Percentiles rank a stretch among this genome's conserved stretches.
Conservation (phyloP, 176 grass and related monocot species). For the Panicum miliaceum region DNA sequence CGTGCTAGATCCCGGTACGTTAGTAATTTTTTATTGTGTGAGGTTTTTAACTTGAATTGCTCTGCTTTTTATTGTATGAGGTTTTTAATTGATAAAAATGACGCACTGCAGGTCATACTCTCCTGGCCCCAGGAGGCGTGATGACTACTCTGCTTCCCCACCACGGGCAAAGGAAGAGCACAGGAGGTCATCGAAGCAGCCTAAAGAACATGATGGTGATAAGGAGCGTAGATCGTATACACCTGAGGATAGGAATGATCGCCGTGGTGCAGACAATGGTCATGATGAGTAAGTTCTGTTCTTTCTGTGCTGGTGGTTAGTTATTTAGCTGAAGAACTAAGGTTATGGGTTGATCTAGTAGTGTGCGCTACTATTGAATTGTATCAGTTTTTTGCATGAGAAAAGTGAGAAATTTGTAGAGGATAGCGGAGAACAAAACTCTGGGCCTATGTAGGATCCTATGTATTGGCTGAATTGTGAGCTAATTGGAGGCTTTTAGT, state of each 20-base stretch:
- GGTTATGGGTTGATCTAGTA: background rate
- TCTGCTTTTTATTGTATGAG: background rate
- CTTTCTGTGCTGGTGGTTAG: conserved; percentile 6
- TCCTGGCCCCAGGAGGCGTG: conserved; percentile 63
- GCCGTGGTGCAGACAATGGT: conserved; percentile 44
- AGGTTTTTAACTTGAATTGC: background rate
- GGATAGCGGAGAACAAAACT: background rate
- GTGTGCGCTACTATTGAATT: background rate
- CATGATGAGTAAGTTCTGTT: conserved; percentile 55
- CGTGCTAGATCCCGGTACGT: conserved; percentile 65
- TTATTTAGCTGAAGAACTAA: conserved; percentile 8
- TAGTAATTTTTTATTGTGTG: background rate
- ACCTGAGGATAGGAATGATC: conserved; percentile 45
- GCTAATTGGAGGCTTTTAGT: background rate
- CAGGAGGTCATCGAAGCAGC: conserved; percentile 42
- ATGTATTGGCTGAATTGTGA: background rate
- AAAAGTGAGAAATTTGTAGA: background rate
- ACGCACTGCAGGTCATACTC: conserved; percentile 61
- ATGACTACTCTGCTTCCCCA: conserved; percentile 69
- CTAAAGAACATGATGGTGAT: conserved; percentile 48
- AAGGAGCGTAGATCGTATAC: conserved; percentile 46
- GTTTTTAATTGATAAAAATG: background rate
- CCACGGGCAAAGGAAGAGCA: conserved; percentile 52
- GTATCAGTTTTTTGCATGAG: background rate
- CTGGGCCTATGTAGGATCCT: background rate